Evolutionary conservation across 1,284 basidiomycete species (phyloP), one percentile per base, ranked within the genome.

Genomic region (Sanguinoderma infundibulare): DNA sequence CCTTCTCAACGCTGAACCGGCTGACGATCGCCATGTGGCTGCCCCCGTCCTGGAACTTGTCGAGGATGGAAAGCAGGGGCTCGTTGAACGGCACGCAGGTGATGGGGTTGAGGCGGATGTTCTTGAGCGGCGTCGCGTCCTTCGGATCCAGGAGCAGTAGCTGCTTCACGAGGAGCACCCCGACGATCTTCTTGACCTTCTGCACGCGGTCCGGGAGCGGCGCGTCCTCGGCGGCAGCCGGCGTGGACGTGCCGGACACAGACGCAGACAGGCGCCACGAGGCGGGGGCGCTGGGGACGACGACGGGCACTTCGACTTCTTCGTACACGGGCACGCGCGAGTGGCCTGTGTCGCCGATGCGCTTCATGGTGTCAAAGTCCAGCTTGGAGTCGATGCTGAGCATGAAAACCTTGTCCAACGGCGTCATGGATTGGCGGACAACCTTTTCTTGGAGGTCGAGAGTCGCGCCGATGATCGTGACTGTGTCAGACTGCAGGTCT

Each of bases 21-120:
- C 86, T 86, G 66, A 97, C 94, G 65, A 96, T 90, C 36, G 95
- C 95, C 84, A 97, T 95, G 73, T 97, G 95, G 40, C 89, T 92
- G 44, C 92, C 84, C n/a, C 94, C 95, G 72, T 95, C 93, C 73
- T 96, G 95, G 75, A 97, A 96, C 62, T 84, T 90, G 73, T 96
- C 94, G 56, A 97, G 83, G 64, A 96, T 91, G 38, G 90, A 87
- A 17, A 96, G 84, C 3, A 97, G 80, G n/a, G 93, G 86, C 74
- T 95, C 92, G 69, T 96, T 93, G 60, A 85, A 89, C 0, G 93
- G 90, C 1, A 96, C 91, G 42, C 89, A 90, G 0, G 89, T 90
- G 2, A 96, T 87, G 62, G 89, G 89, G 75, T 95, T 95, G 51
- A 95, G 79, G 1, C 87, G 87, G 54, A 95, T 84, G 54, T 83